Percentiles rank a stretch among this genome's conserved stretches.
Conservation (phyloP, 768 basidiomycete genomes). For the Russula foetens region DNA sequence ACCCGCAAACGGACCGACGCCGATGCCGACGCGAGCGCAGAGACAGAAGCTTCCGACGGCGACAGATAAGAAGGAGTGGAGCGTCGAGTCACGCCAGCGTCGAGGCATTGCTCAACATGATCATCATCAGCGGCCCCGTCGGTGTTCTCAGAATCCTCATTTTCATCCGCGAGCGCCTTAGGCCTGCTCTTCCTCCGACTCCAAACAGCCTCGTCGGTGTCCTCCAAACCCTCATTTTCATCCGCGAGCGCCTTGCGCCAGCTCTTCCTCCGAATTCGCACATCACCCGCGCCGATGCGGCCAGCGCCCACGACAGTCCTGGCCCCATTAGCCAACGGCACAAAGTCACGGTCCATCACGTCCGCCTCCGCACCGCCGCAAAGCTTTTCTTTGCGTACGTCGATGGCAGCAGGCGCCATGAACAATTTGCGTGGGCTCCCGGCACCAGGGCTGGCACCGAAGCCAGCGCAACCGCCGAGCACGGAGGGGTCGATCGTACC, state of each 20-base stretch:
- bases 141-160: no score
- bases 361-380: background rate
- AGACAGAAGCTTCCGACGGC: no score
- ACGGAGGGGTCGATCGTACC: conserved; percentile 18
- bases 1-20: no score
- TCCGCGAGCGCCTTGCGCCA: conserved; percentile 7
- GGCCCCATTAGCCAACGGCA: background rate
- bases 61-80: no score
- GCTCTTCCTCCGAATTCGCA: background rate
- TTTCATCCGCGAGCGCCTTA: no score
- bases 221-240: background rate
- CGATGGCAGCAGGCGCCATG: background rate
- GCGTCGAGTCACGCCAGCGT: no score
- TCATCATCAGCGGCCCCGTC: no score
- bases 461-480: background rate
- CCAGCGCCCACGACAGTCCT: background rate
- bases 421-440: background rate
- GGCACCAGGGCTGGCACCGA: background rate
- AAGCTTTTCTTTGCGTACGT: background rate
- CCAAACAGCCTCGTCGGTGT: no score
- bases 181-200: no score
- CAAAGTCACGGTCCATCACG: background rate
- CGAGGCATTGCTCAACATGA: no score
- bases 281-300: background rate
- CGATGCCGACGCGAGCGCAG: no score